phyloP scores from a whole-genome alignment of 2,329 filamentous ascomycete species.

The Colletotrichum cereale region DNA sequence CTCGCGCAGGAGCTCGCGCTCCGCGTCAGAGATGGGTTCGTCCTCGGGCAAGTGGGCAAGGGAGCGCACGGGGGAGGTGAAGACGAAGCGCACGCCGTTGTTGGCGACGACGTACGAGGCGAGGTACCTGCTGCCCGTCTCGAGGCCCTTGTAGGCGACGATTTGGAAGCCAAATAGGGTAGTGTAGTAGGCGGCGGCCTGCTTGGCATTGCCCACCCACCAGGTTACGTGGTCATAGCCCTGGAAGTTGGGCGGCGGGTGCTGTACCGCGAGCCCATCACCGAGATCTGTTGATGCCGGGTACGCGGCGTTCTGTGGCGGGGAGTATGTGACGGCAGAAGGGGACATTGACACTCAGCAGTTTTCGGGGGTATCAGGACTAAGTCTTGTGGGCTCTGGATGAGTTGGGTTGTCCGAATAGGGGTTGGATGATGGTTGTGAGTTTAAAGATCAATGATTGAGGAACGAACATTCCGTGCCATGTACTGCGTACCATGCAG shows the following conservation, averaged over 20 bases:
- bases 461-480: background rate
- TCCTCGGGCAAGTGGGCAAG: slow-evolving; percentile 65
- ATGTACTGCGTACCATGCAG: slow-evolving; percentile 9
- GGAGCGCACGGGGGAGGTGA: slow-evolving; percentile 84
- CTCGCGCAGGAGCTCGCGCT: slow-evolving; percentile 75
- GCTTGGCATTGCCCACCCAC: slow-evolving; percentile 98
- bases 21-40: slow-evolving; percentile 72
- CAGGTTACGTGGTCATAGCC: slow-evolving; percentile 95
- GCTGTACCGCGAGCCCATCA: slow-evolving; percentile 67
- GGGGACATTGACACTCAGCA: slow-evolving; percentile 64
- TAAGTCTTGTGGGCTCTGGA: background rate
- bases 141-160: slow-evolving; percentile 87
- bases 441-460: background rate
- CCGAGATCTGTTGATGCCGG: slow-evolving; percentile 53
- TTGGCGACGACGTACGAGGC: slow-evolving; percentile 89
- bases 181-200: slow-evolving; percentile 90
- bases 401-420: background rate
- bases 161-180: slow-evolving; percentile 87
- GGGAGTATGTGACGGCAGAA: slow-evolving; percentile 66
- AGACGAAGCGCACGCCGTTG: slow-evolving; percentile 81
- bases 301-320: slow-evolving; percentile 58
- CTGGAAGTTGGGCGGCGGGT: slow-evolving; percentile 70
- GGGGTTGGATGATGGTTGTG: background rate
- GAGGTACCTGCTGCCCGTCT: slow-evolving; percentile 85
- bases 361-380: slow-evolving; percentile 21